Evolutionary conservation across 768 basidiomycete species (phyloP).

Genomic region (Mycena pura): DNA sequence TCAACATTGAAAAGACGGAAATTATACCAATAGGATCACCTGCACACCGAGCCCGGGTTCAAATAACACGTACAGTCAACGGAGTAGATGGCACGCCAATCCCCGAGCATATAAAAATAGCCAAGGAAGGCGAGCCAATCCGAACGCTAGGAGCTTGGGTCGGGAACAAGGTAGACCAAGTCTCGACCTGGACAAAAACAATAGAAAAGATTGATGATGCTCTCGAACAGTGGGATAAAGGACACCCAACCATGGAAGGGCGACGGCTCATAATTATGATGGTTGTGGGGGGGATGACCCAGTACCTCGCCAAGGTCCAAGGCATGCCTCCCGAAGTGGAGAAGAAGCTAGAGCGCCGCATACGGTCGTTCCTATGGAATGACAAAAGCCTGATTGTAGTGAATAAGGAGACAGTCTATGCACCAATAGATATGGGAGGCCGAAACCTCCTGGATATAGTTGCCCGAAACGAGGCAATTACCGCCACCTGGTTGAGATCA

Average conservation of each 20-base stretch:
- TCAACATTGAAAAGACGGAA: no score
- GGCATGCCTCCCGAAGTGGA: conserved; percentile 27
- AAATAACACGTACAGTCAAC: no score
- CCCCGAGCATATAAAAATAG: neutral
- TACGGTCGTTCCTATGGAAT: conserved; percentile 11
- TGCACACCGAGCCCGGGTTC: no score
- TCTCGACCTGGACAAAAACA: neutral
- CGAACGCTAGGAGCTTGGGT: conserved; percentile 6
- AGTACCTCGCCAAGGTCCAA: conserved; percentile 28
- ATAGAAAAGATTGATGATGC: conserved; percentile 14
- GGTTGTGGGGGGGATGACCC: conserved; percentile 26
- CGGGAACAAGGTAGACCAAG: conserved; percentile 1
- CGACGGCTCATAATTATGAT: conserved; percentile 7
- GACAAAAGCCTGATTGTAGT: no score
- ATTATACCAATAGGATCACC: no score
- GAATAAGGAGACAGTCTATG: no score
- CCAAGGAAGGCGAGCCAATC: neutral
- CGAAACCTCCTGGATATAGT: no score
- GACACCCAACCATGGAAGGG: conserved; percentile 21
- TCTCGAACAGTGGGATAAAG: conserved; percentile 12
- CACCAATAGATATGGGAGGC: no score
- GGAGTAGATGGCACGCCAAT: no score
- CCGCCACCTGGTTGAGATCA: no score
- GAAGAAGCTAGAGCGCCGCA: neutral
- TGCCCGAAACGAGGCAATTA: no score